A percentile compares a stretch with the other conserved stretches of the same genome.
Conservation (phyloP, 208 protist species). For the Acanthamoeba quina region DNA sequence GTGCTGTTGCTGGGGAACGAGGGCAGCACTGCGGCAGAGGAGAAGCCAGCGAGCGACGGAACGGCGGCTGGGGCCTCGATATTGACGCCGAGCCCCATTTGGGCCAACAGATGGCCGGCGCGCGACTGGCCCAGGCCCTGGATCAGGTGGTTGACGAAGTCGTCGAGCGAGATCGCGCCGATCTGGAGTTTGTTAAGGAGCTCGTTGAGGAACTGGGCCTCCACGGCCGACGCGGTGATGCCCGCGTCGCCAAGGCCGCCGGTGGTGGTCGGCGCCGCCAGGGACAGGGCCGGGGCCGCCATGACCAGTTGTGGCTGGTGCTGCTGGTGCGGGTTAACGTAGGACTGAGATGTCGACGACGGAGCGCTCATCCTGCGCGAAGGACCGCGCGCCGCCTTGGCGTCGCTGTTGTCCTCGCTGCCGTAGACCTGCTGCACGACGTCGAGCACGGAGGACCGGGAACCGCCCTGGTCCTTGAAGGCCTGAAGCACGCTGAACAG, state of each 20-base stretch:
- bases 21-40: not conserved
- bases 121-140: not conserved
- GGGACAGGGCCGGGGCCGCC: not conserved
- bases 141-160: not conserved
- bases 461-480: conserved; percentile 55
- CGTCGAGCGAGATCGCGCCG: not conserved
- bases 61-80: not conserved
- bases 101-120: not conserved
- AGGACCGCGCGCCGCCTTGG: not conserved
- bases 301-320: not conserved
- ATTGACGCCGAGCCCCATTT: not conserved
- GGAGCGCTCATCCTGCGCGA: conserved; percentile 13
- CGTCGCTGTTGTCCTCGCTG: not conserved
- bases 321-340: not conserved
- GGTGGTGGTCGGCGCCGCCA: not conserved
- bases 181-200: not conserved
- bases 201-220: conserved; percentile 31
- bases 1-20: not conserved
- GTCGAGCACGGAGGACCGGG: not conserved
- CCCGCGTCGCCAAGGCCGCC: not conserved
- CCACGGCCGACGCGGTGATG: not conserved
- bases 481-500: conserved; percentile 1
- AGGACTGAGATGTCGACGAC: not conserved
- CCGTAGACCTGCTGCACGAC: conserved; percentile 2
- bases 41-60: not conserved